Evolutionary conservation across 1,284 basidiomycete genomes (phyloP), one percentile per base, ranked within the genome.

Genomic region (Pholiota adiposa): DNA sequence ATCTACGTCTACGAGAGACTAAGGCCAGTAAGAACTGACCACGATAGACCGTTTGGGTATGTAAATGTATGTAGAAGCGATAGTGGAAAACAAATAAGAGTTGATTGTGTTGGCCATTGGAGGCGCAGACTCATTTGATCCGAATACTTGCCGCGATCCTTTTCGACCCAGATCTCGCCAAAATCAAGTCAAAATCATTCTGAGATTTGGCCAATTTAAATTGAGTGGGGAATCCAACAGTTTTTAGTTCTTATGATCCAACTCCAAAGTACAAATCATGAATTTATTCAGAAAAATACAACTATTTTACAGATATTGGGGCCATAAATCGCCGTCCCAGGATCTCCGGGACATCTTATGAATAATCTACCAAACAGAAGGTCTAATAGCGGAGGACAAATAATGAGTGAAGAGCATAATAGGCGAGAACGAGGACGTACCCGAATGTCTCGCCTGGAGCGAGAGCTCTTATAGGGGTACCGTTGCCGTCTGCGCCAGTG

Each of bases 381-480:
- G 48, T 14, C 48, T 50, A 23, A 50, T 27, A 21, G 18, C 1
- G 9, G n/a, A 29, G n/a, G n/a, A 29, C 16, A 9, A 18, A 6
- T 16, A 7, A 12, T 9, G 31, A 31, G n/a, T 5, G 14, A 33
- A n/a, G 25, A 11, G 18, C 1, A 46, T 4, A 29, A 19, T 12
- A 34, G 4, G 4, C 27, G 1, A 19, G 4, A 29, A 38, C 18
- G n/a, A 21, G 3, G 7, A 29, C 72, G 51, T 61, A 77, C 76
- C 77, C 79, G 60, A 82, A 78, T 6, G 67, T 79, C 53, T 73
- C 68, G 1, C 78, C 79, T 0, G 70, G 64, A 1, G 69, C 71
- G 27, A 80, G 75, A 36, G 67, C 60, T 31, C 69, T 72, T 9
- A 81, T 71, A 4, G 80, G 79, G 16, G 73, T 71, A 7, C 77